phyloP scores from a whole-genome alignment of 2,329 filamentous ascomycete species.

The Sphaerulina vaccinii region DNA sequence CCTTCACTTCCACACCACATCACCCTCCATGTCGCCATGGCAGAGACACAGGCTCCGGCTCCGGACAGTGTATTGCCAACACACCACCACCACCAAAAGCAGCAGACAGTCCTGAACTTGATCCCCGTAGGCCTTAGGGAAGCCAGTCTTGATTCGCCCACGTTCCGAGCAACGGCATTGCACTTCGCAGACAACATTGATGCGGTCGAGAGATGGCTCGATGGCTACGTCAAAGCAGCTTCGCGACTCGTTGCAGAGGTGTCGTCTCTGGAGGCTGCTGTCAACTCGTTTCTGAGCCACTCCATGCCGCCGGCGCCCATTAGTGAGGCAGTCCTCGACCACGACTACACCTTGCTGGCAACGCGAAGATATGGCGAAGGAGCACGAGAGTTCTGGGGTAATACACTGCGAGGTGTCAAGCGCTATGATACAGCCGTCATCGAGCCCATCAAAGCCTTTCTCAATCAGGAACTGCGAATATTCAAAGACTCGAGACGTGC shows the following conservation, averaged over 20 bases:
- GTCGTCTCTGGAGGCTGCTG: slow-evolving; percentile 71
- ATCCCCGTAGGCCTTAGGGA: slow-evolving; percentile 68
- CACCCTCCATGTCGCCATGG: slow-evolving; percentile 14
- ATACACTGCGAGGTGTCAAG: slow-evolving; percentile 70
- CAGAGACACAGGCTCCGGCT: slow-evolving; percentile 12
- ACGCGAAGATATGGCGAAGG: slow-evolving; percentile 83
- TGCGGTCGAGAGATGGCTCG: slow-evolving; percentile 87
- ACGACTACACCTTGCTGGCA: slow-evolving; percentile 89
- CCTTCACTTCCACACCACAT: not conserved
- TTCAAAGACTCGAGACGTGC: slow-evolving; percentile 81
- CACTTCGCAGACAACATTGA: slow-evolving; percentile 94
- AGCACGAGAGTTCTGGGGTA: slow-evolving; percentile 82
- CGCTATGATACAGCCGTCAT: slow-evolving; percentile 73
- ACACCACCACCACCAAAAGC: slow-evolving; percentile 7
- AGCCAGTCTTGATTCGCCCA: slow-evolving; percentile 92
- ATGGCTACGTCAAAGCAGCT: slow-evolving; percentile 63
- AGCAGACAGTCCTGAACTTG: slow-evolving; percentile 20
- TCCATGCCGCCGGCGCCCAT: slow-evolving; percentile 71
- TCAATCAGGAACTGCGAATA: slow-evolving; percentile 72
- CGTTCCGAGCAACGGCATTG: slow-evolving; percentile 80
- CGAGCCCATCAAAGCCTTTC: slow-evolving; percentile 78
- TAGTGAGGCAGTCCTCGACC: slow-evolving; percentile 83
- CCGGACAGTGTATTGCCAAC: not conserved
- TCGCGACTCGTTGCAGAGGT: slow-evolving; percentile 65
- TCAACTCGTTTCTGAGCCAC: slow-evolving; percentile 73